A percentile compares a stretch with the other conserved stretches of the same genome.
These are phyloP conservation scores for Nicotiana obtusifolia DNA, from an alignment of 257 asterid species.

Conservation along the genomic window DNA sequence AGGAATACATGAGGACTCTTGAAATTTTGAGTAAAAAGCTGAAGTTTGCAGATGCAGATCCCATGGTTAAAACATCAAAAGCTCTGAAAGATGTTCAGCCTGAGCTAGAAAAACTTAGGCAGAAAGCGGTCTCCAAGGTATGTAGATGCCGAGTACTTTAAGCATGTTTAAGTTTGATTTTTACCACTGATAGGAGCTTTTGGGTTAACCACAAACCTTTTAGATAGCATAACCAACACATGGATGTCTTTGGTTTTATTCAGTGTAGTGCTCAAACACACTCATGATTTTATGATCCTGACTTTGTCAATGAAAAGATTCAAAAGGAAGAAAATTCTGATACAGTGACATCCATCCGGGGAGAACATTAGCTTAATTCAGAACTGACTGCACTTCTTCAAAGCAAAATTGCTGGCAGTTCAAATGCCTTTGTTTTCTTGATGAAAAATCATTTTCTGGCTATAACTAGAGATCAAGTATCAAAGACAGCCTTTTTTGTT, in stretches of 20 bases:
- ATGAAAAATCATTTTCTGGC: neutral
- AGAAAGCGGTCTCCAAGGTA: slow-evolving; percentile 94
- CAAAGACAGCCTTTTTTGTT: too few species aligned
- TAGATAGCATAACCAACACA: neutral
- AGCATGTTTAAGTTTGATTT: neutral
- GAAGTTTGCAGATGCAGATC: slow-evolving; percentile 67
- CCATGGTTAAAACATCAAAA: slow-evolving; percentile 75
- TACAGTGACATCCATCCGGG: neutral
- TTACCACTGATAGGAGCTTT: neutral
- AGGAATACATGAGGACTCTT: slow-evolving; percentile 79
- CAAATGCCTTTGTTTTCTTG: neutral
- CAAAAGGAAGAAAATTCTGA: neutral
- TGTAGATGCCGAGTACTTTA: neutral
- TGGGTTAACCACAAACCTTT: neutral
- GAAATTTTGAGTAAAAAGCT: slow-evolving; percentile 82
- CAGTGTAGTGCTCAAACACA: neutral
- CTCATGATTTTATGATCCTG: neutral
- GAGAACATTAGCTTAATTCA: neutral
- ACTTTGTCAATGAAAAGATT: neutral
- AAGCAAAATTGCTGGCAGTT: neutral
- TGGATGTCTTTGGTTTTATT: neutral
- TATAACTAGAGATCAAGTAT: neutral
- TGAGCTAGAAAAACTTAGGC: slow-evolving; percentile 89
- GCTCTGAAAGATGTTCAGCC: slow-evolving; percentile 88
- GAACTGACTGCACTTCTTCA: neutral